phyloP scores from a whole-genome alignment of 495 filamentous ascomycete species.

The Xylaria cubensis region DNA sequence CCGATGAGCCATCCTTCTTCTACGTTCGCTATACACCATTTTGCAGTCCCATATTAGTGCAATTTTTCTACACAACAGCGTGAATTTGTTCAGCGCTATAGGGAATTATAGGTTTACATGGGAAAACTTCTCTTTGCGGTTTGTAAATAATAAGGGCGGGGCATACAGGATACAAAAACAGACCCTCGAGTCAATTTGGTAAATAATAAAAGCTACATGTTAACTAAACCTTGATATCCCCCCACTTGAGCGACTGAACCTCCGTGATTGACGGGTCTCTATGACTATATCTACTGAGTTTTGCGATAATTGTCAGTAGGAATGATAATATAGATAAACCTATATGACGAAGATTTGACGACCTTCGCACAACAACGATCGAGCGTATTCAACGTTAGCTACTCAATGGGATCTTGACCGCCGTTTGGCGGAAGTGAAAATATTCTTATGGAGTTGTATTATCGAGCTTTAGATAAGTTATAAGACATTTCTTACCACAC shows the following conservation, averaged over 20 bases:
- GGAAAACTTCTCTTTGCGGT: background rate
- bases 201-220: background rate
- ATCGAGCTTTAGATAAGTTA: background rate
- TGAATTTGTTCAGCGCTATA: background rate
- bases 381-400: background rate
- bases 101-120: background rate
- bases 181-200: slow-evolving; percentile 1
- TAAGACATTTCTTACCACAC: background rate
- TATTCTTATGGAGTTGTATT: background rate
- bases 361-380: background rate
- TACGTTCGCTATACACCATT: slow-evolving; percentile 3
- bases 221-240: too few relatives aligned
- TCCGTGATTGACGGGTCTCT: background rate
- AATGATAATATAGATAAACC: background rate
- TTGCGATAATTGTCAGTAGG: background rate
- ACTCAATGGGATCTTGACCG: background rate
- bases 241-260: background rate
- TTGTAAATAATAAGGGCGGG: background rate
- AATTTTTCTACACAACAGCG: background rate
- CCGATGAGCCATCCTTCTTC: slow-evolving; percentile 41
- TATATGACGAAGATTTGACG: background rate
- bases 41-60: background rate
- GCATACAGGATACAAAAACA: slow-evolving; percentile 8
- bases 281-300: background rate
- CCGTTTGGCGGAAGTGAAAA: background rate